Conservation (phyloP, 2,329 filamentous ascomycete species). For the Verticillium zaregamsianum region DNA sequence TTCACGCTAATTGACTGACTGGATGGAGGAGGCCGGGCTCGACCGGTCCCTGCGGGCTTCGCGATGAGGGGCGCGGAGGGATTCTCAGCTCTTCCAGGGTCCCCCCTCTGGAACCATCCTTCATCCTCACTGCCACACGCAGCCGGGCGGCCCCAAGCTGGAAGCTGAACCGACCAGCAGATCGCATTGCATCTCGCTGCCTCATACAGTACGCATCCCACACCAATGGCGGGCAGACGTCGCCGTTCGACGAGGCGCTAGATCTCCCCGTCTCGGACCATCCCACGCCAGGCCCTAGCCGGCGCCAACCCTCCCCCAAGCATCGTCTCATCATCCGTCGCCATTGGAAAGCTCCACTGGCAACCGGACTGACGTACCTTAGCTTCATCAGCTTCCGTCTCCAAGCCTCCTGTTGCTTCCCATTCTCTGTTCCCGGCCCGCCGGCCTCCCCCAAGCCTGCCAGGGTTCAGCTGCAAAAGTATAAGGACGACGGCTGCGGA, state of each 20-base stretch:
- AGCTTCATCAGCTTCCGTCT: not conserved
- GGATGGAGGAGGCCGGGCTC: not conserved
- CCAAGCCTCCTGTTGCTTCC: not conserved
- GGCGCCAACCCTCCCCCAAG: not conserved
- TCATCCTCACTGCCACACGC: not conserved
- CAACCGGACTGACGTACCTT: not conserved
- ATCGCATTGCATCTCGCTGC: not conserved
- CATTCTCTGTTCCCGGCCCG: not conserved
- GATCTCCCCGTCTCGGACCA: not conserved
- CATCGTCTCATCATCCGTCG: not conserved
- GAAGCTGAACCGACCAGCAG: not conserved
- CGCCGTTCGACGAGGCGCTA: not conserved
- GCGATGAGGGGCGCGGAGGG: not conserved
- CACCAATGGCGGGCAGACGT: not conserved
- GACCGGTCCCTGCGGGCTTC: not conserved
- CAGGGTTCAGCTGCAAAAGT: not conserved
- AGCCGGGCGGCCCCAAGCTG: not conserved
- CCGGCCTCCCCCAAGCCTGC: not conserved
- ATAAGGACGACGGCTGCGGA: not conserved
- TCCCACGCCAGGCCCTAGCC: not conserved
- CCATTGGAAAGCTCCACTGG: not conserved
- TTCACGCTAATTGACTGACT: too few species aligned
- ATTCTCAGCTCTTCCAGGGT: not conserved
- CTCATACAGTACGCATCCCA: not conserved
- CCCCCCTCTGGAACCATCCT: not conserved